Evolutionary conservation across 2,329 filamentous ascomycete species (phyloP).

Genomic region (Diaporthe caulivora): DNA sequence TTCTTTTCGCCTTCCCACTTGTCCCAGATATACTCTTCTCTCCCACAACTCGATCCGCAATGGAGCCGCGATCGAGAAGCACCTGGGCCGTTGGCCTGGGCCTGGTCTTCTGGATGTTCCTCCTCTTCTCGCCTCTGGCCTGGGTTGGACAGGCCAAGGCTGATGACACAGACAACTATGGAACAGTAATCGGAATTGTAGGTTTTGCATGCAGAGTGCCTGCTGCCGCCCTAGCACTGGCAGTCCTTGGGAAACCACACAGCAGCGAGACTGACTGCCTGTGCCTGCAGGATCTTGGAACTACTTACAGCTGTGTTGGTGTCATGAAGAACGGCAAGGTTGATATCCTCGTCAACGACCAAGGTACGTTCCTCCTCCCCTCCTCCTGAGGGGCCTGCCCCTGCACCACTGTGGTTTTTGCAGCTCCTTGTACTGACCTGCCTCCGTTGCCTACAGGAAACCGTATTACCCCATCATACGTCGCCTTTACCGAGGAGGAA

Average conservation of each 20-base stretch:
- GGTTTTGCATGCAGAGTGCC: constrained; percentile 47
- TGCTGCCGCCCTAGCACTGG: neutral
- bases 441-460: constrained; percentile 68
- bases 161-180: constrained; percentile 81
- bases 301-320: constrained; percentile 90
- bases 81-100: constrained; percentile 71
- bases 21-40: constrained; percentile 37
- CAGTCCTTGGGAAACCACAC: neutral
- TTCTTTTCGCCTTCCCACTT: constrained; percentile 45
- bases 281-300: constrained; percentile 77
- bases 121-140: constrained; percentile 88
- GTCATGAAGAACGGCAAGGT: constrained; percentile 97
- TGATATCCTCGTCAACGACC: constrained; percentile 95
- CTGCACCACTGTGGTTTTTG: too few species aligned
- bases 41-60: constrained; percentile 36
- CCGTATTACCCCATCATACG: constrained; percentile 95
- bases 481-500: constrained; percentile 97
- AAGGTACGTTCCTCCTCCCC: constrained; percentile 56
- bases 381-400: neutral
- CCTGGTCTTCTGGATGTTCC: constrained; percentile 90
- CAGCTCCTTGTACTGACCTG: neutral
- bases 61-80: constrained; percentile 43
- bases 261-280: constrained; percentile 42
- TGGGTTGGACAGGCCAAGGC: constrained; percentile 83
- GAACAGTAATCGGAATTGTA: constrained; percentile 93